Conservation (phyloP, 2,329 filamentous ascomycete genomes). For the Mycogone perniciosa region DNA sequence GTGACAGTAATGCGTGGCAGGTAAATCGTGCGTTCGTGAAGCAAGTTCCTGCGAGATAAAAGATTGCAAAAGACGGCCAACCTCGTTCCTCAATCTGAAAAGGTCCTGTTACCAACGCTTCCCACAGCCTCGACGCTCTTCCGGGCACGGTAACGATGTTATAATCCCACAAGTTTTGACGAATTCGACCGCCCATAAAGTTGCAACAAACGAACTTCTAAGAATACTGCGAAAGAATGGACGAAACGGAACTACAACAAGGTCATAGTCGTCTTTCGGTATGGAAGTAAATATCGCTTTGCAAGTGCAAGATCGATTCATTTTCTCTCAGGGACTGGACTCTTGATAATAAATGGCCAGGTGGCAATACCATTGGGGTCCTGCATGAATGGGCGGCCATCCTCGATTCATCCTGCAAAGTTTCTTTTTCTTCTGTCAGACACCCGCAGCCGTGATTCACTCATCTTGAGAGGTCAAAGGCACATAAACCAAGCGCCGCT, state of each 20-base stretch:
- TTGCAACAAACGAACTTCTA: neutral
- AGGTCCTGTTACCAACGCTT: neutral
- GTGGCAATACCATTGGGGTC: neutral
- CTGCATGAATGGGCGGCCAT: neutral
- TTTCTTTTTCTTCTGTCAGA: constrained; percentile 13
- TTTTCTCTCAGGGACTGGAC: neutral
- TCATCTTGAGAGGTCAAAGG: constrained; percentile 2
- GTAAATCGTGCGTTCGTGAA: too few species aligned
- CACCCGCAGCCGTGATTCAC: constrained; percentile 8
- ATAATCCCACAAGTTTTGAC: neutral
- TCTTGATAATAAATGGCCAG: constrained; percentile 2
- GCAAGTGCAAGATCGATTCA: neutral
- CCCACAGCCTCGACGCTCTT: neutral
- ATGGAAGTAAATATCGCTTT: neutral
- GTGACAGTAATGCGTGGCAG: too few species aligned
- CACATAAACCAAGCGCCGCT: neutral
- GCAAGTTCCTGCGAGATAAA: too few species aligned
- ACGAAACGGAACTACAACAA: neutral
- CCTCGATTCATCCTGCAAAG: constrained; percentile 9
- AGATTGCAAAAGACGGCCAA: too few species aligned
- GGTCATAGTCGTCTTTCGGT: neutral
- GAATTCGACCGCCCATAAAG: neutral
- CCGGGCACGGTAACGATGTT: neutral
- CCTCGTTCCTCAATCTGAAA: neutral
- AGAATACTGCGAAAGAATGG: constrained; percentile 1